These are phyloP conservation scores for Ceratobasidium sp. DNA, from an alignment of 1,284 basidiomycete genomes.

Conservation along the genomic window DNA sequence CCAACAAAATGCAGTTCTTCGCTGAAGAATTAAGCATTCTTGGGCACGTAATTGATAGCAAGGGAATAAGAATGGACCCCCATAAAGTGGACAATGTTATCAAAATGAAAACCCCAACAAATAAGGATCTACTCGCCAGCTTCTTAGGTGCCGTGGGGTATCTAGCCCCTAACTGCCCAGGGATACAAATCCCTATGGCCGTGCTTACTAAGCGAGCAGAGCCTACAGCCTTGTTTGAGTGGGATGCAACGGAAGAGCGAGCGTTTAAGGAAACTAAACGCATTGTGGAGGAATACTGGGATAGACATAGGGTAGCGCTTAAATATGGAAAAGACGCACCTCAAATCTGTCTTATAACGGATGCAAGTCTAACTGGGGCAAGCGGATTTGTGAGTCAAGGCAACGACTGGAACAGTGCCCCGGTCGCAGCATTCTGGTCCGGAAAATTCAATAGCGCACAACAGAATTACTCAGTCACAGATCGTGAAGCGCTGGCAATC, in stretches of 20 bases:
- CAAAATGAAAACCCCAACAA: slow-evolving; percentile 43
- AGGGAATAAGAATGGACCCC: slow-evolving; percentile 49
- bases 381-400: slow-evolving; percentile 48
- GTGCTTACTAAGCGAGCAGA: slow-evolving; percentile 46
- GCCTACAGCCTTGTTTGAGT: slow-evolving; percentile 44
- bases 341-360: slow-evolving; percentile 45
- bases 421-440: slow-evolving; percentile 49
- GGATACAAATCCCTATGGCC: slow-evolving; percentile 47
- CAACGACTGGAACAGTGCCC: slow-evolving; percentile 44
- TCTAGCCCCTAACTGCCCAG: slow-evolving; percentile 8
- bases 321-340: slow-evolving; percentile 47
- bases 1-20: slow-evolving; percentile 1
- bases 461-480: slow-evolving; percentile 51
- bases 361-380: slow-evolving; percentile 47
- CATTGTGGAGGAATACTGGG: slow-evolving; percentile 46
- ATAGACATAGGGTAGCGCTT: slow-evolving; percentile 45
- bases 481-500: slow-evolving; percentile 55
- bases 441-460: slow-evolving; percentile 52
- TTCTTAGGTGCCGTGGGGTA: slow-evolving; percentile 42
- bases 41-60: slow-evolving; percentile 52
- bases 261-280: slow-evolving; percentile 51
- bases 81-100: slow-evolving; percentile 38
- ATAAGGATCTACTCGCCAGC: slow-evolving; percentile 27
- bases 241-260: slow-evolving; percentile 49
- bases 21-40: slow-evolving; percentile 46